phyloP scores from a whole-genome alignment of 371 early-diverging fungal species.

The Capillidium heterosporum region DNA sequence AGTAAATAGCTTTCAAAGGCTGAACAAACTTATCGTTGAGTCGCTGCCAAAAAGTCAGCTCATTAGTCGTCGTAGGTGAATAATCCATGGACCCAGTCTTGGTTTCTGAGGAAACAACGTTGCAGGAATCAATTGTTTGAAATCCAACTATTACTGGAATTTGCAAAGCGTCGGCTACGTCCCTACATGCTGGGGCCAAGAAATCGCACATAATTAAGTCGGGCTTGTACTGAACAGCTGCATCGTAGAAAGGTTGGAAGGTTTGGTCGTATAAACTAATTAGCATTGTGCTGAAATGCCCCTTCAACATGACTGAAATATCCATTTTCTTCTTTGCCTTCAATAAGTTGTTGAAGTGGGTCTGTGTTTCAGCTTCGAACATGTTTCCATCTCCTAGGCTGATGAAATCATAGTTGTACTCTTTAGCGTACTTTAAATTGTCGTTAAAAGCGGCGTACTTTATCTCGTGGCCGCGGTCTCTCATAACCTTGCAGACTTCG shows the following conservation, averaged over 20 bases:
- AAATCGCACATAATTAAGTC: slow-evolving; percentile 7
- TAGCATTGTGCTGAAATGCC: background rate
- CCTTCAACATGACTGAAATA: background rate
- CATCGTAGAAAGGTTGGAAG: background rate
- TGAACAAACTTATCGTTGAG: background rate
- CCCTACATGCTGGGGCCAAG: background rate
- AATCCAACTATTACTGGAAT: slow-evolving; percentile 2
- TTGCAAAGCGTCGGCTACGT: background rate
- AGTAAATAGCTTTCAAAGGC: background rate
- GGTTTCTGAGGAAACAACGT: no score
- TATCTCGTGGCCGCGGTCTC: background rate
- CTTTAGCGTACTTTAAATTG: background rate
- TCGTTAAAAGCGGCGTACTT: background rate
- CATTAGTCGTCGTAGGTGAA: background rate
- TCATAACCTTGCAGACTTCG: background rate
- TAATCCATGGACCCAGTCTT: no score
- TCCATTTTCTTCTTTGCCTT: background rate
- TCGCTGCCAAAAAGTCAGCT: background rate
- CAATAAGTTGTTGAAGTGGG: background rate
- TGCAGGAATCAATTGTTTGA: background rate
- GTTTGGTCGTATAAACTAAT: background rate
- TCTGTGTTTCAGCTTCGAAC: background rate
- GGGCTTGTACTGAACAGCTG: background rate
- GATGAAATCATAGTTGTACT: no score
- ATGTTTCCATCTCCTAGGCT: background rate